Conservation (phyloP, 139 green algal species). For the Chlamydomonas sphaeroides region DNA sequence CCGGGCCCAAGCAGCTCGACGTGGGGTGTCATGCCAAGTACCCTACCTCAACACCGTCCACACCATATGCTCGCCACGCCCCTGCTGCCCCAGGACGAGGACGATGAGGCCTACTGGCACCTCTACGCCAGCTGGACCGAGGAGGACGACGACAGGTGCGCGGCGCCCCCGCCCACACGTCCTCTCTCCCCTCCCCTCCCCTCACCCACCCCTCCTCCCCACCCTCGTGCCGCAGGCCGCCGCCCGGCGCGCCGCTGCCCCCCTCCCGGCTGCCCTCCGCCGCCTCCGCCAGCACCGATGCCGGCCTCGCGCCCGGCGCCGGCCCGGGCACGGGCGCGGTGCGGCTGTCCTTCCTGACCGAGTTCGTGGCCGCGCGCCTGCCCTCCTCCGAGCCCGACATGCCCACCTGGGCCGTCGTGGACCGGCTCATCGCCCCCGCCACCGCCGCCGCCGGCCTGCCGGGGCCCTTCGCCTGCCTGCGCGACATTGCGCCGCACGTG, state of each 20-base stretch:
- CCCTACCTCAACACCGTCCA: too few relatives aligned
- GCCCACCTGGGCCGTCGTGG: constrained; percentile 18
- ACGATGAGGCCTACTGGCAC: constrained; percentile 27
- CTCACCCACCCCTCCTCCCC: neutral
- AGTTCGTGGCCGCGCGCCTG: neutral
- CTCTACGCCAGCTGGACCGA: constrained; percentile 21
- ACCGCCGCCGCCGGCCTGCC: neutral
- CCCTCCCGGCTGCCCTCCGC: neutral
- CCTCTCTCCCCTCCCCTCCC: neutral
- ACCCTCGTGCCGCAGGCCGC: neutral
- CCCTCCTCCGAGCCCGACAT: constrained; percentile 2
- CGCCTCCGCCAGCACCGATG: neutral
- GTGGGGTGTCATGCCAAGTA: too few relatives aligned
- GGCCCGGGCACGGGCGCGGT: neutral
- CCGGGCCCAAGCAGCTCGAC: too few relatives aligned
- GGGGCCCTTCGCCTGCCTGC: neutral
- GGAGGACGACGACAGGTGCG: neutral
- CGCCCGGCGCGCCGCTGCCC: too few relatives aligned
- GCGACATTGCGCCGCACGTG: neutral
- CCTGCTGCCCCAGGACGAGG: constrained; percentile 34
- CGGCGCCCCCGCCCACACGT: neutral
- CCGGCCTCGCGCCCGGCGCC: neutral
- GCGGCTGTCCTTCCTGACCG: constrained; percentile 29
- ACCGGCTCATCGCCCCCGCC: constrained; percentile 6
- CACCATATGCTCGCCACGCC: too few relatives aligned